A percentile compares a stretch with the other conserved stretches of the same genome.
Evolutionary conservation across 2,329 filamentous ascomycete genomes (phyloP).

Genomic region (Aspergillus hiratsukae): DNA sequence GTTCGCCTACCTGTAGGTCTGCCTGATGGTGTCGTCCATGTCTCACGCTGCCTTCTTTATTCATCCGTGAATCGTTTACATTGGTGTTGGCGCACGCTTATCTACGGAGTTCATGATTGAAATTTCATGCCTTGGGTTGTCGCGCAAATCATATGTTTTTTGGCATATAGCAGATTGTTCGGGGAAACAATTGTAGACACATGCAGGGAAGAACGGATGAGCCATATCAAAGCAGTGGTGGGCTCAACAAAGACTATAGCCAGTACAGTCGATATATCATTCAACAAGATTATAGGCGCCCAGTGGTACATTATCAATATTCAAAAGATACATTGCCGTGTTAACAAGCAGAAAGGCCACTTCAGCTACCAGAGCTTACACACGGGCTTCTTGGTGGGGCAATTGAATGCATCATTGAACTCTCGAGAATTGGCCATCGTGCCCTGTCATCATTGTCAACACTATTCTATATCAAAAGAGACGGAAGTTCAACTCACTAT

Average conservation of each 20-base stretch:
- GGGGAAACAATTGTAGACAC: no score
- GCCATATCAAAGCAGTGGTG: background rate
- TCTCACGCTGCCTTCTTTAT: no score
- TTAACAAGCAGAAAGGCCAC: conserved; percentile 1
- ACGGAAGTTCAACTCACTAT: conserved; percentile 28
- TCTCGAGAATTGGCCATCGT: conserved; percentile 64
- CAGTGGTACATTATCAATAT: background rate
- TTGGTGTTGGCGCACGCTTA: no score
- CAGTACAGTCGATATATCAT: background rate
- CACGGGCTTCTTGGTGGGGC: conserved; percentile 59
- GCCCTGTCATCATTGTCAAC: conserved; percentile 35
- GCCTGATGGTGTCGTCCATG: no score
- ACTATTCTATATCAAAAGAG: conserved; percentile 2
- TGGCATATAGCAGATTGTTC: background rate
- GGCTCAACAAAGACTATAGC: background rate
- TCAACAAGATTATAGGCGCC: background rate
- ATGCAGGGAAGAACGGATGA: background rate
- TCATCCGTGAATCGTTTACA: no score
- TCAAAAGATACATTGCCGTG: background rate
- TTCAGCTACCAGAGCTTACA: conserved; percentile 63
- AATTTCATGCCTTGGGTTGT: no score
- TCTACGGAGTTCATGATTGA: no score
- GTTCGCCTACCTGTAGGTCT: no score
- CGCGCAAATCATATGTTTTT: no score
- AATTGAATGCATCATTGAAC: conserved; percentile 65